phyloP scores from a whole-genome alignment of 2,329 filamentous ascomycete genomes.

The Botrytis squamosa region DNA sequence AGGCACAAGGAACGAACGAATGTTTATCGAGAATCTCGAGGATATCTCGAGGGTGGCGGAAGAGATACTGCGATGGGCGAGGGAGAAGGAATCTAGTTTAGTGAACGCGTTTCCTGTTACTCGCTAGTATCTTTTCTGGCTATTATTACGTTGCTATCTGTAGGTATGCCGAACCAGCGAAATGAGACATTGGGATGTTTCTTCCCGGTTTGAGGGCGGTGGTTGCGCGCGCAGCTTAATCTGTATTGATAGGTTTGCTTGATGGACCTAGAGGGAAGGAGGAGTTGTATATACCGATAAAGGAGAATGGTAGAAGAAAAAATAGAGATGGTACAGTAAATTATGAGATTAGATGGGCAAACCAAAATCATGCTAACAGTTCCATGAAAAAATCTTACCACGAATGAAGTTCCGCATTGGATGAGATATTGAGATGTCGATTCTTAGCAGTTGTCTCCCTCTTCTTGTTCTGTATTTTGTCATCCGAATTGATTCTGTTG shows the following conservation, averaged over 20 bases:
- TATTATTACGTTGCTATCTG: too few relatives aligned
- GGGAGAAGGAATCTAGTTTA: not conserved
- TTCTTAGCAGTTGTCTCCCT: not conserved
- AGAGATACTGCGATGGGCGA: not conserved
- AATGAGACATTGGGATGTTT: too few relatives aligned
- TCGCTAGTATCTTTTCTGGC: too few relatives aligned
- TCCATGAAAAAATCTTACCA: not conserved
- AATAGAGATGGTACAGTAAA: not conserved
- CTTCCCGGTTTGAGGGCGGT: too few relatives aligned
- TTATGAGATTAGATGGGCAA: not conserved
- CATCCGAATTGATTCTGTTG: not conserved
- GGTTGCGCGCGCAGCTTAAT: too few relatives aligned
- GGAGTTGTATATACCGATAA: not conserved
- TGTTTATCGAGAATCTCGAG: not conserved
- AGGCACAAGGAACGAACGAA: not conserved
- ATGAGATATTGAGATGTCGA: too few relatives aligned
- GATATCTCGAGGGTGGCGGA: not conserved
- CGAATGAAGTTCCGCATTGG: not conserved
- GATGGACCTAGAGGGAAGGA: too few relatives aligned
- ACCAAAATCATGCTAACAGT: not conserved
- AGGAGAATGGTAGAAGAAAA: not conserved
- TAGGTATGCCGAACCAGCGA: too few relatives aligned
- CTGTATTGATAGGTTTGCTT: too few relatives aligned
- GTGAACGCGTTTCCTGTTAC: too few relatives aligned
- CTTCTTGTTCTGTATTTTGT: not conserved